Evolutionary conservation across 768 basidiomycete species (phyloP).

Genomic region (Suillus discolor): DNA sequence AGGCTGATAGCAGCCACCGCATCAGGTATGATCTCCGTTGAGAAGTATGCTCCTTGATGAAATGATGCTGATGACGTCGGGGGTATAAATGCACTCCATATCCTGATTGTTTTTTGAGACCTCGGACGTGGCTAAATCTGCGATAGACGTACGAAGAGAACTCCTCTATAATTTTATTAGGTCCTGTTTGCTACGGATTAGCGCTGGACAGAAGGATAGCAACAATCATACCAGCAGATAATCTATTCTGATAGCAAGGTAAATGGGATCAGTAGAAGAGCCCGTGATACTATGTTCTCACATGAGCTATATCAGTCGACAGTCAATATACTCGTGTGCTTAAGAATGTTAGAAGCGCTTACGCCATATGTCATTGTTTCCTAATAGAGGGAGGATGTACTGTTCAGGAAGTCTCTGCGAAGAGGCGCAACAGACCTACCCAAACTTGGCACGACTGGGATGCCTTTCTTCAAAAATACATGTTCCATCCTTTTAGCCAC

Average conservation of each 20-base stretch:
- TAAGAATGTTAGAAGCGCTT: constrained; percentile 34
- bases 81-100: constrained; percentile 83
- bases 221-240: constrained; percentile 53
- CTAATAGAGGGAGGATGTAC: constrained; percentile 36
- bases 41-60: constrained; percentile 81
- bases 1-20: constrained; percentile 77
- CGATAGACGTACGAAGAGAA: constrained; percentile 59
- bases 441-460: constrained; percentile 80
- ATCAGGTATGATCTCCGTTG: constrained; percentile 75
- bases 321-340: constrained; percentile 17
- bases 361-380: constrained; percentile 94
- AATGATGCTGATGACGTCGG: constrained; percentile 80
- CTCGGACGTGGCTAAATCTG: neutral
- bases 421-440: constrained; percentile 41
- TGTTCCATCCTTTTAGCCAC: constrained; percentile 73
- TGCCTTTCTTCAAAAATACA: constrained; percentile 65
- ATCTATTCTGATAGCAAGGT: constrained; percentile 52
- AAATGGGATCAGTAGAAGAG: constrained; percentile 8
- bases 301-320: constrained; percentile 50
- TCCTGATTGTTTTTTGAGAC: constrained; percentile 41
- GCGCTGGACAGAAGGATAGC: constrained; percentile 1
- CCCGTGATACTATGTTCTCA: constrained; percentile 33
- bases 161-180: constrained; percentile 66
- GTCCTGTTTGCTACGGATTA: constrained; percentile 41
- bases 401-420: constrained; percentile 3